These are phyloP conservation scores for Barnettozyma sucrosica DNA, from an alignment of 805 yeast species.

Conservation along the genomic window DNA sequence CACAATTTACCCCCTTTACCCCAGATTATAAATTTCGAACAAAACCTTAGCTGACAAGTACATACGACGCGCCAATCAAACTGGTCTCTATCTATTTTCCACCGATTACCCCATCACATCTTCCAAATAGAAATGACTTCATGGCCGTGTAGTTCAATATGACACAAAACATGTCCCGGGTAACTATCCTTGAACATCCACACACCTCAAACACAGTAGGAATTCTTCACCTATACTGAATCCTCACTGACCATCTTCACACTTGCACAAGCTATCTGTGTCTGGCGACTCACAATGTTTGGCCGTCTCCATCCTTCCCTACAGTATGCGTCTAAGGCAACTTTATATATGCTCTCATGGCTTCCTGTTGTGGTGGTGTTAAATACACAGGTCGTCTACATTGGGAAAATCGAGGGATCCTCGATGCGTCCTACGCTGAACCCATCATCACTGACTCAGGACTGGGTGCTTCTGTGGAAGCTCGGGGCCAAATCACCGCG, in stretches of 20 bases:
- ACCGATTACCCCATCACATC: too few relatives aligned
- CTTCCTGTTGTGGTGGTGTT: slow-evolving; percentile 69
- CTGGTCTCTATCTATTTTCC: too few relatives aligned
- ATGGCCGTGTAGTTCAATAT: too few relatives aligned
- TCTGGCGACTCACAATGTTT: neutral
- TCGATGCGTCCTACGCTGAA: slow-evolving; percentile 91
- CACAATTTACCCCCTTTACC: too few relatives aligned
- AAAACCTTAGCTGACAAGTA: too few relatives aligned
- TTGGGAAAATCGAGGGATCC: slow-evolving; percentile 69
- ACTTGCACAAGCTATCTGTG: neutral
- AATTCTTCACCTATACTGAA: too few relatives aligned
- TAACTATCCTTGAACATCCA: neutral
- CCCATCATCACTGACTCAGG: slow-evolving; percentile 48
- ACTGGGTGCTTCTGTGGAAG: slow-evolving; percentile 67
- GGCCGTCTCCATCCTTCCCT: slow-evolving; percentile 9
- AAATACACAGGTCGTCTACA: slow-evolving; percentile 64
- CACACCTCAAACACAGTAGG: neutral
- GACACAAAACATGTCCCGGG: neutral
- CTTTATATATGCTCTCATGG: slow-evolving; percentile 54
- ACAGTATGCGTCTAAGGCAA: slow-evolving; percentile 26
- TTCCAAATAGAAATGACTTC: too few relatives aligned
- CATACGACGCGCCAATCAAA: too few relatives aligned
- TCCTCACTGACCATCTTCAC: neutral
- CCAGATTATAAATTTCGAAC: too few relatives aligned
- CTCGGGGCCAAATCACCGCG: slow-evolving; percentile 44